phyloP scores from a whole-genome alignment of 192 early-diverging fungal genomes.

The Rhizoclosmatium sp. region DNA sequence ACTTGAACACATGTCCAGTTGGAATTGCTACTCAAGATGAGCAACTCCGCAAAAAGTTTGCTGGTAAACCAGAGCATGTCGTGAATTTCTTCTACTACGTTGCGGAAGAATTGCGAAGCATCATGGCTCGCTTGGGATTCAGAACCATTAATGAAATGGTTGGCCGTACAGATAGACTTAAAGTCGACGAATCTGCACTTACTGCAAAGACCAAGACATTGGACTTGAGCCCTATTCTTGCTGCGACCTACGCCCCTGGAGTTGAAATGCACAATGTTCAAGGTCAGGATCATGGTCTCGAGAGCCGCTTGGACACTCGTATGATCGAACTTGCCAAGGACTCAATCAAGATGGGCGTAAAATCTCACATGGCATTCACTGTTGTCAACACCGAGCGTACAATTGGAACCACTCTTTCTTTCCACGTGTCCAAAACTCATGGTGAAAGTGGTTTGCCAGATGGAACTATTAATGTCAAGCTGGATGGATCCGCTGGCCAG shows the following conservation, averaged over 20 bases:
- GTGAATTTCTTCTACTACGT: slow-evolving; percentile 99
- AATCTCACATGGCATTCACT: slow-evolving; percentile 65
- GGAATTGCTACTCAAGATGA: slow-evolving; percentile 98
- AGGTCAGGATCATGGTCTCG: slow-evolving; percentile 89
- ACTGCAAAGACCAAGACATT: slow-evolving; percentile 87
- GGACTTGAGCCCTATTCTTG: slow-evolving; percentile 87
- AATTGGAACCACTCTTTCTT: slow-evolving; percentile 89
- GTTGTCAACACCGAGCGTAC: slow-evolving; percentile 97
- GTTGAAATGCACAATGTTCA: slow-evolving; percentile 83
- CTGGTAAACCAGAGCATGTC: slow-evolving; percentile 94
- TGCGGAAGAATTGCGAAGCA: slow-evolving; percentile 88
- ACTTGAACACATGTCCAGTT: slow-evolving; percentile 92
- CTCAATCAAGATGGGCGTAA: slow-evolving; percentile 65
- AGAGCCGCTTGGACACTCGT: slow-evolving; percentile 85
- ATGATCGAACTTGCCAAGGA: slow-evolving; percentile 85
- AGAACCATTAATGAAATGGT: slow-evolving; percentile 96
- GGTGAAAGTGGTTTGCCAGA: slow-evolving; percentile 86
- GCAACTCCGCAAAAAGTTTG: slow-evolving; percentile 91
- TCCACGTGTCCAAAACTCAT: slow-evolving; percentile 81
- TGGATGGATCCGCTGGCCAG: slow-evolving; percentile 95
- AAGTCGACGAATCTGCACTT: slow-evolving; percentile 75
- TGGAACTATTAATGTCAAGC: slow-evolving; percentile 85
- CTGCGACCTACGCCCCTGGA: slow-evolving; percentile 83
- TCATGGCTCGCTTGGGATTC: slow-evolving; percentile 96
- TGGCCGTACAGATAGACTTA: slow-evolving; percentile 87